A percentile compares a stretch with the other conserved stretches of the same genome.
Conservation (phyloP, 331 rosid species). For the Rhamnella rubrinervis region DNA sequence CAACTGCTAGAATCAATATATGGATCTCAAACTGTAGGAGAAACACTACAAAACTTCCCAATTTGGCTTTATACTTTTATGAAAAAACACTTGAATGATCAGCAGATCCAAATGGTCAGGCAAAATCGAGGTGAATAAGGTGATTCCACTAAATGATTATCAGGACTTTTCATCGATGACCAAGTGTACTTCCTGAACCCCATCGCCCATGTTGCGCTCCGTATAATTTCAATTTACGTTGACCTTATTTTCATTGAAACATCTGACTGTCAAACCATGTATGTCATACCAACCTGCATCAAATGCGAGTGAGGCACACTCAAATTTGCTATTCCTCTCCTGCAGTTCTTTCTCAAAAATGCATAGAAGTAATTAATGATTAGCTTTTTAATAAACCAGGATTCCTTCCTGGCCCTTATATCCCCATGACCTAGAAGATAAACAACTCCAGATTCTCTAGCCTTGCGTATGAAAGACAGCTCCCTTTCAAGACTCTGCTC, state of each 20-base stretch:
- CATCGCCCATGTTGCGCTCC: background rate
- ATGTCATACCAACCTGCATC: constrained; percentile 99
- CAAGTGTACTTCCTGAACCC: background rate
- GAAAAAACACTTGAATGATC: background rate
- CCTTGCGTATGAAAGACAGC: constrained; percentile 82
- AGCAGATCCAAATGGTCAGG: background rate
- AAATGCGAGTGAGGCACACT: constrained; percentile 95
- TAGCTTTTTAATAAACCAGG: constrained; percentile 95
- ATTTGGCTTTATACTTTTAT: background rate
- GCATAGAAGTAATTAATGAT: constrained; percentile 89
- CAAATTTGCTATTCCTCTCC: constrained; percentile 81
- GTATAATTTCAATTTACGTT: background rate
- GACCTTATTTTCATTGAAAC: background rate
- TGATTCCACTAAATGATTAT: background rate
- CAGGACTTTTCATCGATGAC: background rate
- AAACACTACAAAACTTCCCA: constrained; percentile 7
- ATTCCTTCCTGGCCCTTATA: constrained; percentile 90
- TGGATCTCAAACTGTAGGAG: background rate
- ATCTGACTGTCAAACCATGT: constrained; percentile 68
- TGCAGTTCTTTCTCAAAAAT: constrained; percentile 87
- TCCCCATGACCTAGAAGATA: constrained; percentile 98
- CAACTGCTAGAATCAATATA: background rate
- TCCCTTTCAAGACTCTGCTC: constrained; percentile 93
- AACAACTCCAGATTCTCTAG: constrained; percentile 93
- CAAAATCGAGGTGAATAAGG: background rate